Evolutionary conservation across 2,329 filamentous ascomycete genomes (phyloP).

Genomic region (Fusarium illudens): DNA sequence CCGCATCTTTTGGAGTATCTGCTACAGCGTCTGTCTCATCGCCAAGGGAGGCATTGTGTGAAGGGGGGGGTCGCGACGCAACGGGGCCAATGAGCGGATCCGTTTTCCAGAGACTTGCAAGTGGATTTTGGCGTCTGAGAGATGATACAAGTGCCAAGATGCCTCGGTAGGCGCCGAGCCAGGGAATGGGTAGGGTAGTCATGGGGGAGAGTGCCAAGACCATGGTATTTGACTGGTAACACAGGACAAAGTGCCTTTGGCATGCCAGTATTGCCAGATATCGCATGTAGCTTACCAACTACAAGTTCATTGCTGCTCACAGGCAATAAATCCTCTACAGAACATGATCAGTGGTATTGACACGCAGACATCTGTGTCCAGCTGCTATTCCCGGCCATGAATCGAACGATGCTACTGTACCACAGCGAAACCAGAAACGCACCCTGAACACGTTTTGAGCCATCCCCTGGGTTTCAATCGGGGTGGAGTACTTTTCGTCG

Average conservation of each 20-base stretch:
- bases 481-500: neutral
- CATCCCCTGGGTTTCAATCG: neutral
- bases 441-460: neutral
- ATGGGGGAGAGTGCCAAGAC: neutral
- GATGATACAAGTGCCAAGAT: constrained; percentile 32
- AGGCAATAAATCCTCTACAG: neutral
- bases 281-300: neutral
- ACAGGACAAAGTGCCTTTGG: neutral
- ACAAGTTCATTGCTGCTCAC: neutral
- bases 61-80: constrained; percentile 18
- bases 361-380: neutral
- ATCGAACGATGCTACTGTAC: neutral
- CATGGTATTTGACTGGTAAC: neutral
- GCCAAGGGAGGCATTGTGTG: constrained; percentile 24
- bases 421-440: neutral
- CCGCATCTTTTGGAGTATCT: constrained; percentile 7
- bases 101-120: constrained; percentile 6
- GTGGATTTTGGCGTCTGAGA: constrained; percentile 21
- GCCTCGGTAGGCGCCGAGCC: neutral
- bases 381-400: constrained; percentile 1
- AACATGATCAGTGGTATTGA: neutral
- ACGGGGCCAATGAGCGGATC: constrained; percentile 4
- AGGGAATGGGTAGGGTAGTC: neutral
- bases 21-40: constrained; percentile 38
- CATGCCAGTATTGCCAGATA: neutral